Percentiles rank a stretch among this genome's conserved stretches.
Evolutionary conservation across 441 rosid species (phyloP).

Genomic region (Populus trichocarpa): DNA sequence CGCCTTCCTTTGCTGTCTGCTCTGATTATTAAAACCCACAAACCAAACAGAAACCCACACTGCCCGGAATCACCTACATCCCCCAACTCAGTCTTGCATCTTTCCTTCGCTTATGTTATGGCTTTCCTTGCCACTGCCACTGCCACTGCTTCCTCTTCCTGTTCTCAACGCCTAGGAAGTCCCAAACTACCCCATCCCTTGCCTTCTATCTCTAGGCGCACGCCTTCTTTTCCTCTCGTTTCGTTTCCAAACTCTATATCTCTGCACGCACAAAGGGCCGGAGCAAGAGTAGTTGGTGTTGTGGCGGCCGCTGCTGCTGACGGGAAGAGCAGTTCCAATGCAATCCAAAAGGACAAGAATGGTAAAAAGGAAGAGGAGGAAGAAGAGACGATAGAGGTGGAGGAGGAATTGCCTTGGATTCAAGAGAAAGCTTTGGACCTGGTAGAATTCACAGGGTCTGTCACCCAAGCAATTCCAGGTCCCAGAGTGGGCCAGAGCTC

Average conservation of each 20-base stretch:
- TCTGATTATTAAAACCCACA: background rate
- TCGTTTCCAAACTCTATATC: background rate
- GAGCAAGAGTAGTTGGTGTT: background rate
- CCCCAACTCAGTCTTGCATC: background rate
- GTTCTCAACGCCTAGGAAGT: background rate
- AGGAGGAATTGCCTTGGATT: constrained; percentile 90
- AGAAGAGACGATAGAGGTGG: constrained; percentile 55
- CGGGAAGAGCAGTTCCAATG: constrained; percentile 26
- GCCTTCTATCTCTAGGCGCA: background rate
- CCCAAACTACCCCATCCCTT: background rate
- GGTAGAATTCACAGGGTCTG: constrained; percentile 95
- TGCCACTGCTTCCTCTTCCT: background rate
- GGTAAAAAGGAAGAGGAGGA: constrained; percentile 13
- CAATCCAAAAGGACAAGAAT: constrained; percentile 16
- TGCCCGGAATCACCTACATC: background rate
- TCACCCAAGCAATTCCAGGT: constrained; percentile 90
- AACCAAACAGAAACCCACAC: background rate
- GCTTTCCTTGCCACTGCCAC: constrained; percentile 6
- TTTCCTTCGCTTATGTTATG: constrained; percentile 6
- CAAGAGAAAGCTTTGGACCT: constrained; percentile 92
- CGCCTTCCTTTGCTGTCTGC: background rate
- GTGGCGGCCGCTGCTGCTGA: constrained; percentile 21
- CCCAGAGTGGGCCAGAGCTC: constrained; percentile 89
- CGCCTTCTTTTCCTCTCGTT: background rate
- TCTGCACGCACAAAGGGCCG: background rate